Evolutionary conservation across 2,329 filamentous ascomycete species (phyloP).

Genomic region (Epichloe uncinata): DNA sequence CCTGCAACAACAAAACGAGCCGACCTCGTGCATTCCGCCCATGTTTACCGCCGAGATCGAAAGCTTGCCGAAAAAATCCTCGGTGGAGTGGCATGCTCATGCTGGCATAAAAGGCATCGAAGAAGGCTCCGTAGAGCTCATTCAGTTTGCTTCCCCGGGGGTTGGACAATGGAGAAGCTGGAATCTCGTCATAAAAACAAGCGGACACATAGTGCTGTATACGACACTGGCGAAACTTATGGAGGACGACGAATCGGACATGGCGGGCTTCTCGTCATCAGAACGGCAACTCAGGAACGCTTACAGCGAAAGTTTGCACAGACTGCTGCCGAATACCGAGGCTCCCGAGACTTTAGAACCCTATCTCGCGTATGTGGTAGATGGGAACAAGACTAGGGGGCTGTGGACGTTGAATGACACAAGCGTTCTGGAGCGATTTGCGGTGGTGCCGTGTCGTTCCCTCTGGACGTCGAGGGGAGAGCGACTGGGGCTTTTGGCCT

Average conservation of each 20-base stretch:
- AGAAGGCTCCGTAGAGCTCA: constrained; percentile 15
- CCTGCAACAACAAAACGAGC: constrained; percentile 23
- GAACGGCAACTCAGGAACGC: not conserved
- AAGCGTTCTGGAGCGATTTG: constrained; percentile 6
- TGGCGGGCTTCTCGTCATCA: not conserved
- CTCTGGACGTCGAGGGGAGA: constrained; percentile 20
- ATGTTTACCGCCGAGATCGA: constrained; percentile 66
- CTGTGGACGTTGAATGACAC: constrained; percentile 6
- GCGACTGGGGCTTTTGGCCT: constrained; percentile 19
- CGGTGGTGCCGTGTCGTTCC: constrained; percentile 23
- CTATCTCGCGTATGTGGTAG: constrained; percentile 21
- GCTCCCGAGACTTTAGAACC: constrained; percentile 7
- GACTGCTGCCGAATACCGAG: not conserved
- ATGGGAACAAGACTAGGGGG: constrained; percentile 10
- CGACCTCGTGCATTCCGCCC: constrained; percentile 37
- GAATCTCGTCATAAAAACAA: constrained; percentile 15
- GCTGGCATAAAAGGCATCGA: constrained; percentile 36
- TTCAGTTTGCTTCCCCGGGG: constrained; percentile 7
- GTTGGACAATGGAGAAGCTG: constrained; percentile 16
- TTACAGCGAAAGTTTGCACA: not conserved
- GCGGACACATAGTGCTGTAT: constrained; percentile 15
- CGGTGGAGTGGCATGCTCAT: constrained; percentile 74
- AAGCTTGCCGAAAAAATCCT: constrained; percentile 57
- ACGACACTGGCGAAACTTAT: constrained; percentile 14
- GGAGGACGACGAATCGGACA: not conserved